phyloP scores from a whole-genome alignment of 164 flowering plant species.

The Echeveria elegans region DNA sequence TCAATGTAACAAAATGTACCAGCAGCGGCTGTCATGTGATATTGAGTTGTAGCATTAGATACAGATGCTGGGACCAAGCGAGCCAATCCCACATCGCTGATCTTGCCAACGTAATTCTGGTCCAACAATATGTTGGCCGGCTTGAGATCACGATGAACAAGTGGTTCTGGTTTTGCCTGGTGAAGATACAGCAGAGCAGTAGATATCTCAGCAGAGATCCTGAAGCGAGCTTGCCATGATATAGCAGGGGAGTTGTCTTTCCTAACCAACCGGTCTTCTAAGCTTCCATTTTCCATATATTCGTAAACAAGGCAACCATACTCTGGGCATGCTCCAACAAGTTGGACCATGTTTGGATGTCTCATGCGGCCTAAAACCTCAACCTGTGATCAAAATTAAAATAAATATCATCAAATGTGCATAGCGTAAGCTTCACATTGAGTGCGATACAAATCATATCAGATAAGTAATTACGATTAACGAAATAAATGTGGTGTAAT shows the following conservation, averaged over 20 bases:
- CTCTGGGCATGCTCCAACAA: conserved; percentile 56
- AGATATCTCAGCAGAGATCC: conserved; percentile 43
- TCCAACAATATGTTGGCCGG: conserved; percentile 61
- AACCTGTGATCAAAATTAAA: conserved; percentile 21
- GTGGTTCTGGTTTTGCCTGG: conserved; percentile 44
- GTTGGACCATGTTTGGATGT: conserved; percentile 58
- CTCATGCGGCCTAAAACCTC: conserved; percentile 45
- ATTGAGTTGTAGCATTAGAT: conserved; percentile 32
- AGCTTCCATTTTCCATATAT: conserved; percentile 52
- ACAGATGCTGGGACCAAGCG: conserved; percentile 42
- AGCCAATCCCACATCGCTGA: conserved; percentile 54
- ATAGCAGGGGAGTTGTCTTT: conserved; percentile 38
- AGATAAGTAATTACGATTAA: not conserved
- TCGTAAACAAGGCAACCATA: conserved; percentile 58
- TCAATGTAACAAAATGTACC: conserved; percentile 65
- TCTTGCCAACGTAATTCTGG: conserved; percentile 34
- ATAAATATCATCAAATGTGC: not conserved
- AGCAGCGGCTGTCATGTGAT: conserved; percentile 49
- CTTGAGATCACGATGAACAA: conserved; percentile 66
- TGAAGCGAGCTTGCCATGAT: conserved; percentile 45
- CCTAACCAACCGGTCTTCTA: conserved; percentile 44
- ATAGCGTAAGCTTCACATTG: not conserved
- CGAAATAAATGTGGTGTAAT: not conserved
- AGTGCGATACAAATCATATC: not conserved
- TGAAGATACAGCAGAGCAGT: conserved; percentile 51